These are phyloP conservation scores for Nakazawaea molendinolei DNA, from an alignment of 805 yeast genomes.

Conservation along the genomic window DNA sequence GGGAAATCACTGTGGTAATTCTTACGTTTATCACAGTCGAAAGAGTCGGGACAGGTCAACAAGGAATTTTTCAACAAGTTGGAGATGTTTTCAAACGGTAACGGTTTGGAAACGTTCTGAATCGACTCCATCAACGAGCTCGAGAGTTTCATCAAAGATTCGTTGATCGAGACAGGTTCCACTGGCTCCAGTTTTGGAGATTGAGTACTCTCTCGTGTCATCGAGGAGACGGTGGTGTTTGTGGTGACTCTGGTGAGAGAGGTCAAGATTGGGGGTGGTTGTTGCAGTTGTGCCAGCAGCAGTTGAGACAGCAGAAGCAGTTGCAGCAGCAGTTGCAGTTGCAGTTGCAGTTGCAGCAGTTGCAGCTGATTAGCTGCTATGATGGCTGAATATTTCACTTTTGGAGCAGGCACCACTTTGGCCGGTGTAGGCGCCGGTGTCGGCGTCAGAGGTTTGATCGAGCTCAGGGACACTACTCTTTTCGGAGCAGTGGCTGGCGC, in stretches of 20 bases:
- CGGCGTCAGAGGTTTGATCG: constrained; percentile 28
- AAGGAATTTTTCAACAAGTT: constrained; percentile 69
- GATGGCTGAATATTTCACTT: constrained; percentile 7
- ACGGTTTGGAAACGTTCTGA: constrained; percentile 30
- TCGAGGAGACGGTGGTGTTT: constrained; percentile 1
- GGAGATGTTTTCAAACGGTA: constrained; percentile 43
- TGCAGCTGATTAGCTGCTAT: constrained; percentile 10
- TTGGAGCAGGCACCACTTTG: constrained; percentile 2
- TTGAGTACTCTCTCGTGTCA: constrained; percentile 8
- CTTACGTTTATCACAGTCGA: constrained; percentile 81
- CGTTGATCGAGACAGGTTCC: not conserved
- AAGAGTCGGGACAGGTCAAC: constrained; percentile 87
- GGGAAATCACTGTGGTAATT: constrained; percentile 69
- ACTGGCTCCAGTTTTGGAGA: constrained; percentile 4
- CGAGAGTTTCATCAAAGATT: constrained; percentile 4
- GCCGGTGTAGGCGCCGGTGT: constrained; percentile 9
- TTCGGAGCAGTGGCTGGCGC: constrained; percentile 27
- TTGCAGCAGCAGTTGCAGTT: constrained; percentile 16
- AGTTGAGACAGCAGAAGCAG: constrained; percentile 11
- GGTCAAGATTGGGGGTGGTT: constrained; percentile 9
- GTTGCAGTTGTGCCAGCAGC: constrained; percentile 13
- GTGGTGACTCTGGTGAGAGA: constrained; percentile 1
- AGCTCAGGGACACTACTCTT: constrained; percentile 13
- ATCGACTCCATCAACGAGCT: constrained; percentile 3
- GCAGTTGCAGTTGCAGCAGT: constrained; percentile 9